Percentiles rank a stretch among this genome's conserved stretches.
Evolutionary conservation across 2,329 filamentous ascomycete species (phyloP).

Genomic region (Lecanicillium sp.): DNA sequence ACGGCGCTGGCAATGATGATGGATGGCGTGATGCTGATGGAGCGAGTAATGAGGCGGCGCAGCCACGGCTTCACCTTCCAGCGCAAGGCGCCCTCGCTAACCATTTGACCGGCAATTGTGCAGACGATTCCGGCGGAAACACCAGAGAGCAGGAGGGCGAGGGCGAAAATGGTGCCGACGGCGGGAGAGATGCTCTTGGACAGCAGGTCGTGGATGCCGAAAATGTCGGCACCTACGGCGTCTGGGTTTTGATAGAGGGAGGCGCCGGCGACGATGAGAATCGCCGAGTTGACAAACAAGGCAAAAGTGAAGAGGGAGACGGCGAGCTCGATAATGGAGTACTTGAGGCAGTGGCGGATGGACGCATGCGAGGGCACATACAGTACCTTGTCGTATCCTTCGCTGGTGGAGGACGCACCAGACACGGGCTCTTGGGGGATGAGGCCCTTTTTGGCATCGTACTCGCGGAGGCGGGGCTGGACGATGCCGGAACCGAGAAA

Average conservation of each 20-base stretch:
- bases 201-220: slow-evolving; percentile 71
- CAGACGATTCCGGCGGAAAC: slow-evolving; percentile 79
- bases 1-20: slow-evolving; percentile 79
- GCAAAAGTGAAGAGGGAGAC: slow-evolving; percentile 75
- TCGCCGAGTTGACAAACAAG: slow-evolving; percentile 76
- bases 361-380: slow-evolving; percentile 66
- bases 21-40: slow-evolving; percentile 72
- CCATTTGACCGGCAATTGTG: slow-evolving; percentile 85
- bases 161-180: slow-evolving; percentile 76
- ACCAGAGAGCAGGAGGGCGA: slow-evolving; percentile 73
- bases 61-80: slow-evolving; percentile 73
- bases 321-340: slow-evolving; percentile 62
- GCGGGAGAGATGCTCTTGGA: slow-evolving; percentile 60
- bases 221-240: slow-evolving; percentile 67
- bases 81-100: slow-evolving; percentile 72
- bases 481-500: slow-evolving; percentile 65
- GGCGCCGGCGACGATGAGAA: slow-evolving; percentile 74
- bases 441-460: slow-evolving; percentile 50
- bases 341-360: slow-evolving; percentile 67
- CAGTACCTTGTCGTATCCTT: slow-evolving; percentile 39
- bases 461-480: slow-evolving; percentile 57
- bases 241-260: slow-evolving; percentile 58
- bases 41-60: slow-evolving; percentile 67
- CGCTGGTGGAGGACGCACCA: slow-evolving; percentile 18
- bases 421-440: slow-evolving; percentile 27